Evolutionary conservation across 768 basidiomycete species (phyloP), one percentile per base, ranked within the genome.

Genomic region (Coprinopsis marcescibilis): DNA sequence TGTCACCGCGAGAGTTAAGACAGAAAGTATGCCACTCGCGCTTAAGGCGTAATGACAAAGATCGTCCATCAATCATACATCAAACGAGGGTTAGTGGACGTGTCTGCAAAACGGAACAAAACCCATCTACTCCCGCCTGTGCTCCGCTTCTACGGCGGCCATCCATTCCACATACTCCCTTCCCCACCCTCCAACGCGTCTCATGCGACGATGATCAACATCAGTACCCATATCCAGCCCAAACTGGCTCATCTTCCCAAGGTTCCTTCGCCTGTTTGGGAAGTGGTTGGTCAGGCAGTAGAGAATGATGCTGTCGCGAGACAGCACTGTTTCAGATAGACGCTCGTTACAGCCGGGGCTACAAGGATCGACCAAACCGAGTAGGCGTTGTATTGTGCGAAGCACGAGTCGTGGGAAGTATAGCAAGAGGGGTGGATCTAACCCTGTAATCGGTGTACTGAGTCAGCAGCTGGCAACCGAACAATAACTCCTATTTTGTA

Each of bases 351-450:
- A 82, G 0, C 76, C 80, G 5, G 69, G 66, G 24, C 72, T 73
- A 53, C 81, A 81, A 0, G 69, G 55, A 2, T 58, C 48, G 0
- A 43, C 29, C 17, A 70, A 50, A 1, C 67, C 41, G 8, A 73
- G 39, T 10, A 78, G 48, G 17, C 80, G 71, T 48, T 65, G 56
- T n/a, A 80, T 55, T 1, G 81, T 84, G 38, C 83, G 69, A 45
- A 65, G 52, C 49, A 75, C 55, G 20, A 83, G 53, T 13, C 83
- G 78, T 17, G 83, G 80, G 45, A 85, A 69, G 63, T 85, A 85
- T 8, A 76, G 60, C 7, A 65, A 14, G 26, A 85, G 62, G 11
- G 83, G 84, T 6, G 82, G 81, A 52, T 85, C 82, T 17, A 85
- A 64, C 84, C 84, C 83, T 85, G 45, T 23, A 21, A 40, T 15